Conservation (phyloP, 176 grass and related monocot genomes). For the Avena sativa region DNA sequence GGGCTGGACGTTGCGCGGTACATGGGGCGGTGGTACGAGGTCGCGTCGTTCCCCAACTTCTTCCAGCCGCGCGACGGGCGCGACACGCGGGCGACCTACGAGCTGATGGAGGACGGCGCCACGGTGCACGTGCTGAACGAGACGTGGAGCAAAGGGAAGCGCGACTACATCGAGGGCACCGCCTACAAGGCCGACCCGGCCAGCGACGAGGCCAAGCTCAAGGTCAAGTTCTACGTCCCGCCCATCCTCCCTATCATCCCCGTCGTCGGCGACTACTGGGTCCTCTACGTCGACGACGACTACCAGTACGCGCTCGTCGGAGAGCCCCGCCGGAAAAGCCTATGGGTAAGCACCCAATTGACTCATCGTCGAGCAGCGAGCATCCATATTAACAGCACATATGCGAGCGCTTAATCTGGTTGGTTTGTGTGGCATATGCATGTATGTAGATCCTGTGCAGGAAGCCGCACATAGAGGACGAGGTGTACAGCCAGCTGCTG, state of each 20-base stretch:
- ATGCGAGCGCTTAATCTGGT: background rate
- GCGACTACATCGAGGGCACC: slow-evolving; percentile 76
- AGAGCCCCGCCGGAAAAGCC: slow-evolving; percentile 63
- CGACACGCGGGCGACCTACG: slow-evolving; percentile 81
- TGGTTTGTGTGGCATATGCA: background rate
- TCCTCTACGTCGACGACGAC: slow-evolving; percentile 74
- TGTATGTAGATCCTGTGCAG: slow-evolving; percentile 54
- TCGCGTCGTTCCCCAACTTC: slow-evolving; percentile 71
- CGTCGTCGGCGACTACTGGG: slow-evolving; percentile 92
- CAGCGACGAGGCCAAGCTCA: slow-evolving; percentile 93
- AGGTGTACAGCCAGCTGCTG: slow-evolving; percentile 69
- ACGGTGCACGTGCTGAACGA: slow-evolving; percentile 93
- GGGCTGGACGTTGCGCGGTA: slow-evolving; percentile 73
- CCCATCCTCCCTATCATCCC: slow-evolving; percentile 87
- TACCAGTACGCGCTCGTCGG: slow-evolving; percentile 82
- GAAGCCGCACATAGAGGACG: slow-evolving; percentile 70
- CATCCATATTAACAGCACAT: background rate
- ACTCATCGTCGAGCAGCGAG: background rate
- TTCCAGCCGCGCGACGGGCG: slow-evolving; percentile 84
- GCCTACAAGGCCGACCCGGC: slow-evolving; percentile 76
- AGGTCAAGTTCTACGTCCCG: slow-evolving; percentile 98
- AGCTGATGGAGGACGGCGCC: slow-evolving; percentile 61
- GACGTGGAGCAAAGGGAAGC: slow-evolving; percentile 77
- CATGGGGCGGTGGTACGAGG: slow-evolving; percentile 98
- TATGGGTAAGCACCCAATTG: slow-evolving; percentile 51